These are phyloP conservation scores for Alternaria viburni DNA, from an alignment of 2,329 filamentous ascomycete genomes.

Conservation along the genomic window DNA sequence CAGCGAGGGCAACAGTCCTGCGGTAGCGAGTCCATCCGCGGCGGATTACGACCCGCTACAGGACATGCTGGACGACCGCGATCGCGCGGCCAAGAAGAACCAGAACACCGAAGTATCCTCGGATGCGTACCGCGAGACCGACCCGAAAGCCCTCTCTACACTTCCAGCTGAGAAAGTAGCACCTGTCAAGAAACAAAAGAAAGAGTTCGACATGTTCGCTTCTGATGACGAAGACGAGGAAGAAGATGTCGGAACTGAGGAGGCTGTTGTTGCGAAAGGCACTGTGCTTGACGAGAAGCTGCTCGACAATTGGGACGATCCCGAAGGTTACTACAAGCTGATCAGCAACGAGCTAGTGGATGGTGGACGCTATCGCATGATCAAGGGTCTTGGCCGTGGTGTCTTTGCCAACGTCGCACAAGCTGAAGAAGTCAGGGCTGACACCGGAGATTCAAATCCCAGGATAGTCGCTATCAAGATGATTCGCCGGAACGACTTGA, in stretches of 20 bases:
- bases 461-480: conserved; percentile 95
- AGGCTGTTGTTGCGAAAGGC: conserved; percentile 29
- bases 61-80: conserved; percentile 85
- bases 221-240: conserved; percentile 73
- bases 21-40: conserved; percentile 78
- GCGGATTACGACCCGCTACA: conserved; percentile 89
- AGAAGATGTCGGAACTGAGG: conserved; percentile 67
- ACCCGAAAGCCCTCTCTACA: conserved; percentile 60
- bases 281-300: conserved; percentile 69
- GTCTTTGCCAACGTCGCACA: conserved; percentile 98
- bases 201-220: conserved; percentile 69
- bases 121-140: conserved; percentile 64
- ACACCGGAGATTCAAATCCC: conserved; percentile 48
- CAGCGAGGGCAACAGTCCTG: conserved; percentile 40
- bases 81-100: conserved; percentile 69
- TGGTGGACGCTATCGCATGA: conserved; percentile 83
- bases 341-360: conserved; percentile 90
- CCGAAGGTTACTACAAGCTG: conserved; percentile 95
- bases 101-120: conserved; percentile 48
- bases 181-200: conserved; percentile 51
- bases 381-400: conserved; percentile 85
- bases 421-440: conserved; percentile 57
- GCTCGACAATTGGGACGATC: conserved; percentile 91
- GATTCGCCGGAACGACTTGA: conserved; percentile 93
- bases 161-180: conserved; percentile 50